Percentiles rank a stretch among this genome's conserved stretches.
Evolutionary conservation across 345 rosid species (phyloP).

Genomic region (Sapria himalayana): DNA sequence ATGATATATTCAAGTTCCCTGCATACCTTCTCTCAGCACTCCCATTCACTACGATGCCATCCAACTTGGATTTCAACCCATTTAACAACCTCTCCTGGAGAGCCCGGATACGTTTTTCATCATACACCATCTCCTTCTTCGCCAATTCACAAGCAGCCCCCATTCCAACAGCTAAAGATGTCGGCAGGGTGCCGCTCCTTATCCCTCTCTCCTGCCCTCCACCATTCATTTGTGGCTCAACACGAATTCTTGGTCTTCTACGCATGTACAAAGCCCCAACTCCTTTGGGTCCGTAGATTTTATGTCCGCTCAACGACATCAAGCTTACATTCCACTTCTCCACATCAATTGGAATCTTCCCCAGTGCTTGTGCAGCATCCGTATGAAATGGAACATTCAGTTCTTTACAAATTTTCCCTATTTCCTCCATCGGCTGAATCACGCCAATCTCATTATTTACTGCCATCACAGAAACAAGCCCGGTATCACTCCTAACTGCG

Average conservation of each 20-base stretch:
- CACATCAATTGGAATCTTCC: slow-evolving; percentile 80
- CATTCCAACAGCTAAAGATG: slow-evolving; percentile 72
- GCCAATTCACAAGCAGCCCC: slow-evolving; percentile 87
- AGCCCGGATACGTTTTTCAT: slow-evolving; percentile 35
- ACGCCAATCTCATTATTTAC: slow-evolving; percentile 95
- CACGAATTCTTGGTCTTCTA: slow-evolving; percentile 60
- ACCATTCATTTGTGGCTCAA: slow-evolving; percentile 86
- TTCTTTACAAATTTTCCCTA: slow-evolving; percentile 66
- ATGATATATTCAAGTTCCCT: slow-evolving; percentile 76
- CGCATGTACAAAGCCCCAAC: slow-evolving; percentile 82
- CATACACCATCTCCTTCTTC: slow-evolving; percentile 74
- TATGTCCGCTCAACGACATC: slow-evolving; percentile 91
- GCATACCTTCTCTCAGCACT: slow-evolving; percentile 56
- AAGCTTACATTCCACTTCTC: slow-evolving; percentile 77
- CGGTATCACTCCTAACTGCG: slow-evolving; percentile 63
- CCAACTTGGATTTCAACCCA: slow-evolving; percentile 51
- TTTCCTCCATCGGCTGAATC: slow-evolving; percentile 83
- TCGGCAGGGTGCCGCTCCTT: slow-evolving; percentile 75
- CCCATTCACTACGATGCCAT: slow-evolving; percentile 80
- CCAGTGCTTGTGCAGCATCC: slow-evolving; percentile 88
- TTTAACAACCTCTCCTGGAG: slow-evolving; percentile 54
- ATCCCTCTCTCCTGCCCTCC: slow-evolving; percentile 99
- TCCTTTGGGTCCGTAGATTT: slow-evolving; percentile 84
- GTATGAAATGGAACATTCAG: slow-evolving; percentile 65
- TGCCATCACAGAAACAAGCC: slow-evolving; percentile 79